phyloP scores from a whole-genome alignment of 441 rosid genomes.

The Croton setiger region DNA sequence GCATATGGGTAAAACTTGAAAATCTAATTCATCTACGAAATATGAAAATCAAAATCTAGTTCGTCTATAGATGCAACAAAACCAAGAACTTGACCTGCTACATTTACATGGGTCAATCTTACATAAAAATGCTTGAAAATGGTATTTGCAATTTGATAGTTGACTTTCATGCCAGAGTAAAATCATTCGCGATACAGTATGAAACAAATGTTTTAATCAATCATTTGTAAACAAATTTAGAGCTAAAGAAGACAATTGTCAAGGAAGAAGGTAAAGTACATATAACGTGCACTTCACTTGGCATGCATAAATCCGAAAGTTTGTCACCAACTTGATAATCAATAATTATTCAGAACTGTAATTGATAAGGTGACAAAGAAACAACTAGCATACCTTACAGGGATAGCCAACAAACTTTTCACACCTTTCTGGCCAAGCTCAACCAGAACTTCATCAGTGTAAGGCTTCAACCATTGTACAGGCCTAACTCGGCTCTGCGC shows the following conservation, averaged over 20 bases:
- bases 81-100: neutral
- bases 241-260: neutral
- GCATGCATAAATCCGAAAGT: conserved; percentile 5
- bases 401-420: conserved; percentile 88
- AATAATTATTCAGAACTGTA: neutral
- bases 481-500: conserved; percentile 98
- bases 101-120: neutral
- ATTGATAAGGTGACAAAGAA: neutral
- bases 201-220: too few relatives aligned
- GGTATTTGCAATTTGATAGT: neutral
- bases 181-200: neutral
- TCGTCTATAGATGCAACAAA: neutral
- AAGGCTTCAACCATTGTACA: conserved; percentile 93
- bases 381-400: conserved; percentile 60
- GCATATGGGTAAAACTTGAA: neutral
- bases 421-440: conserved; percentile 95
- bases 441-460: conserved; percentile 91
- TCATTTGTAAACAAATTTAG: neutral
- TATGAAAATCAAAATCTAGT: too few relatives aligned
- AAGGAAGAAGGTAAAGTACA: neutral
- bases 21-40: neutral
- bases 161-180: neutral
- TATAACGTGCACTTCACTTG: neutral
- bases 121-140: neutral
- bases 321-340: neutral